phyloP scores from a whole-genome alignment of 345 rosid species.

The Dipteronia sinensis region DNA sequence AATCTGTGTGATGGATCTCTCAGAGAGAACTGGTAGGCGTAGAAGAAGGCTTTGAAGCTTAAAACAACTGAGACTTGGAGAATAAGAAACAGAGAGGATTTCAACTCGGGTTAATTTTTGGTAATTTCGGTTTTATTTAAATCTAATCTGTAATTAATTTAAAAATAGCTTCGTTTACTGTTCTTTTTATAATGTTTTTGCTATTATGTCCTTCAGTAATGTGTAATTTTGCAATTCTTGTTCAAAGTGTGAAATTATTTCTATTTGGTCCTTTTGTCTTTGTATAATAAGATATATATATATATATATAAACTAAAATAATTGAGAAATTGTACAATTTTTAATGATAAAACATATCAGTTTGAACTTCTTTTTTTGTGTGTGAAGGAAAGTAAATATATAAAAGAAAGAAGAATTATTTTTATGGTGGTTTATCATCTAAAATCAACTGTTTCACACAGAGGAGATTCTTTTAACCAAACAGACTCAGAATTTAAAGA shows the following conservation, averaged over 20 bases:
- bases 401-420: too few relatives aligned
- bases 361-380: too few relatives aligned
- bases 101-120: background rate
- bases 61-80: constrained; percentile 7
- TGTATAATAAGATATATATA: too few relatives aligned
- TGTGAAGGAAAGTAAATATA: too few relatives aligned
- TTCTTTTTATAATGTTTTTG: background rate
- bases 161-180: background rate
- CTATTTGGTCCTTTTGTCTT: background rate
- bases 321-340: background rate
- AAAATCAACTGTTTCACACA: too few relatives aligned
- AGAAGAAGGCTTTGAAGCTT: background rate
- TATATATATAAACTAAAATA: too few relatives aligned
- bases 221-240: background rate
- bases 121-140: background rate
- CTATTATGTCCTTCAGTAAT: too few relatives aligned
- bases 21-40: background rate
- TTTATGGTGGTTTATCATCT: too few relatives aligned
- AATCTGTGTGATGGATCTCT: background rate
- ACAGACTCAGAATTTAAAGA: too few relatives aligned
- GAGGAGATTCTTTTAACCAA: too few relatives aligned
- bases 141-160: too few relatives aligned
- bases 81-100: background rate
- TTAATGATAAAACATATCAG: background rate
- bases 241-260: too few relatives aligned